A percentile compares a stretch with the other conserved stretches of the same genome.
Evolutionary conservation across 257 asterid species (phyloP).

Genomic region (Primulina huaijiensis): DNA sequence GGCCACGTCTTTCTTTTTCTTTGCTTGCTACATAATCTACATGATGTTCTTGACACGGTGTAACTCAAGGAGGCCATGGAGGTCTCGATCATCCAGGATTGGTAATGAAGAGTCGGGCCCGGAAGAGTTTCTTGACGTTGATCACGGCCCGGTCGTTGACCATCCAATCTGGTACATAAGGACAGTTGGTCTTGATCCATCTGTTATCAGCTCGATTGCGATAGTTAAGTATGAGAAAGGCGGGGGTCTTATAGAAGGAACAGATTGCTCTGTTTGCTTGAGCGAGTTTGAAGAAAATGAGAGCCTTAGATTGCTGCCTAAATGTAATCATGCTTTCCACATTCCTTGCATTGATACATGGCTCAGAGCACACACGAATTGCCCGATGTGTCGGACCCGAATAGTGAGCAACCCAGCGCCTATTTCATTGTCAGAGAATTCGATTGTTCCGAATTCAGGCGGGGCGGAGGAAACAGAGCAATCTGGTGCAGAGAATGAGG

Average conservation of each 20-base stretch:
- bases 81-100: neutral
- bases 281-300: conserved; percentile 69
- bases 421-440: neutral
- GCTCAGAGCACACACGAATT: conserved; percentile 76
- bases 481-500: conserved; percentile 24
- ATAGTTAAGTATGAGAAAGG: conserved; percentile 48
- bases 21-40: conserved; percentile 43
- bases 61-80: conserved; percentile 13
- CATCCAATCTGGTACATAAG: conserved; percentile 83
- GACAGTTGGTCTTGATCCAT: conserved; percentile 62
- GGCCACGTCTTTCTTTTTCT: conserved; percentile 38
- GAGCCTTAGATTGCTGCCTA: conserved; percentile 56
- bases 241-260: conserved; percentile 59
- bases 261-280: conserved; percentile 79
- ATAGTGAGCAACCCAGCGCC: conserved; percentile 25
- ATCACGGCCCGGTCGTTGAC: conserved; percentile 54
- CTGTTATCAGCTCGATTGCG: conserved; percentile 54
- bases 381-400: conserved; percentile 77
- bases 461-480: conserved; percentile 23
- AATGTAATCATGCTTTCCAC: conserved; percentile 85
- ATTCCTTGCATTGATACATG: conserved; percentile 75
- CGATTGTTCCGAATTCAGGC: conserved; percentile 23
- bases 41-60: conserved; percentile 23
- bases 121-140: conserved; percentile 39
- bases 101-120: conserved; percentile 26